phyloP scores from a whole-genome alignment of 805 yeast species.

The Metschnikowia hibisci region DNA sequence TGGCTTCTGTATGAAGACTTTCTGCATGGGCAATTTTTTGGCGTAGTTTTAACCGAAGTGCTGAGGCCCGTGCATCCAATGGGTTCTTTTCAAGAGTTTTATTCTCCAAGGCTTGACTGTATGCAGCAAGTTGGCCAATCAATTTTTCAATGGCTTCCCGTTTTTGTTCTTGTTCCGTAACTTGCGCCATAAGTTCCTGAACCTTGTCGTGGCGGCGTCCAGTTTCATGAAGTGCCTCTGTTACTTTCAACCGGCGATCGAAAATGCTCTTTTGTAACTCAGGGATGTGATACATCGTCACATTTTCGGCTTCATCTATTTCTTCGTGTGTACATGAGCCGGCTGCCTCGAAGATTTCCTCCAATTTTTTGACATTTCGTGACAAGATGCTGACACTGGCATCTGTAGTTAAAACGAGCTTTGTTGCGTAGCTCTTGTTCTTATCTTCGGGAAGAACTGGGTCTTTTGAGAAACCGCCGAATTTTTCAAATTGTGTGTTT shows the following conservation, averaged over 20 bases:
- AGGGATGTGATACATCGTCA: constrained; percentile 17
- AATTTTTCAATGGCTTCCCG: constrained; percentile 19
- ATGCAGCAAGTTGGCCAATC: constrained; percentile 23
- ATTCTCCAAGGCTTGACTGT: constrained; percentile 13
- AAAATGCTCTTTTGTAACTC: constrained; percentile 9
- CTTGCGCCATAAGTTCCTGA: constrained; percentile 7
- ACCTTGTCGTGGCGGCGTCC: constrained; percentile 6
- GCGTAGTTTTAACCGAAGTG: constrained; percentile 24
- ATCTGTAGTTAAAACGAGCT: constrained; percentile 23
- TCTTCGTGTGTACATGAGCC: constrained; percentile 7
- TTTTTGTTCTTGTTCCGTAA: background rate
- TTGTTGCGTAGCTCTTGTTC: constrained; percentile 17
- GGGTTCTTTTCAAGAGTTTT: constrained; percentile 21
- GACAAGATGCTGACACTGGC: constrained; percentile 25
- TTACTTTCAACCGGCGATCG: constrained; percentile 1
- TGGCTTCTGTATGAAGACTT: constrained; percentile 22
- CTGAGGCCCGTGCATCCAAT: constrained; percentile 29
- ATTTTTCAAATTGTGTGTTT: constrained; percentile 8
- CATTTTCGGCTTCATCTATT: constrained; percentile 12
- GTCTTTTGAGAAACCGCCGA: constrained; percentile 17
- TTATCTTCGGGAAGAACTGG: constrained; percentile 7
- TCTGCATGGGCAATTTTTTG: constrained; percentile 24
- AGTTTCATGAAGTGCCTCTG: background rate
- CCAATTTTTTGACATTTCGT: constrained; percentile 18
- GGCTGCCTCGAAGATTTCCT: constrained; percentile 13